Evolutionary conservation across 2,329 filamentous ascomycete species (phyloP), one percentile per base, ranked within the genome.

Genomic region (Aspergillus thermomutatus): DNA sequence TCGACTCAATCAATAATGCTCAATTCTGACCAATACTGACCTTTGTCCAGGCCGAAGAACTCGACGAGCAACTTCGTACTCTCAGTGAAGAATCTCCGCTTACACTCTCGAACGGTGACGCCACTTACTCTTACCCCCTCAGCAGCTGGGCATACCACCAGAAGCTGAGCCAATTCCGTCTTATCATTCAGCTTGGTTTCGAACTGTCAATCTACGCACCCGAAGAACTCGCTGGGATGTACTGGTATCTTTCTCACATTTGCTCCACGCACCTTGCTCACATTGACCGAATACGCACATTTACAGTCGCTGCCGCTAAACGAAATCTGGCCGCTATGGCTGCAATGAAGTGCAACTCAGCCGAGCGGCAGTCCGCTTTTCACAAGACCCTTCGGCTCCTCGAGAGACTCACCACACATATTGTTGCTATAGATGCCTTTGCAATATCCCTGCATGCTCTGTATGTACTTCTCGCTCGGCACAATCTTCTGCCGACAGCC

Each of bases 101-200:
- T 17, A 72, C 80, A 81, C 57, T 79, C 69, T 51, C 75, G 76
- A 58, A 79, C 78, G 50, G 77, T 76, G 82, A 87, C 47, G 77
- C 82, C 43, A 81, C 84, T 0, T 87, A 84, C 68, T 82, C 87
- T 0, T 88, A 90, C 52, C 87, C 91, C 0, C 80, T 97, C 0
- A 91, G 90, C 1, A 92, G 89, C 3, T 99, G 94, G 94, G 85
- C 87, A 0, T 95, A 93, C 66, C 83, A 92, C 58, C 90, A 96
- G 74, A 97, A 97, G 73, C 81, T 97, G n/a, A 85, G 84, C 28
- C 85, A 93, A 67, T 91, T 97, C 82, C 88, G 93, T 69, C 89
- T 87, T 80, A 88, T 95, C 48, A 82, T 97, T 17, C 90, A 97
- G 69, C 85, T 97, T 31, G 94, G 95, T 11, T 97, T 99, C 72